These are phyloP conservation scores for Claviceps fusiformis DNA, from an alignment of 2,329 filamentous ascomycete species.

Conservation along the genomic window DNA sequence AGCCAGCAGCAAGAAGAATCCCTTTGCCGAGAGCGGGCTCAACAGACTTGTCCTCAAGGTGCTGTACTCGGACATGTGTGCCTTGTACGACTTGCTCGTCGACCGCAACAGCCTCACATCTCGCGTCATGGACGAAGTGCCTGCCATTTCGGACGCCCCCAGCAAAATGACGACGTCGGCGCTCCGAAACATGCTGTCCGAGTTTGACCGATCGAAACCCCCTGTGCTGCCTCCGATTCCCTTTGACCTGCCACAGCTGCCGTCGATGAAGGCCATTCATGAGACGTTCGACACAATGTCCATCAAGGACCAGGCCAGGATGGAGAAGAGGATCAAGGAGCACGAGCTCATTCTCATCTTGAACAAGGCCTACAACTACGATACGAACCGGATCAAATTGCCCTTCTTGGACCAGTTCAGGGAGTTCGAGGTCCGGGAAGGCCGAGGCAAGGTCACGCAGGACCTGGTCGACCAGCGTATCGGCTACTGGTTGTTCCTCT, in stretches of 20 bases:
- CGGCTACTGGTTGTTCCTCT: constrained; percentile 72
- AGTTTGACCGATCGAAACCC: constrained; percentile 80
- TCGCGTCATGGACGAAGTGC: constrained; percentile 56
- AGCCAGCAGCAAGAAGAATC: constrained; percentile 81
- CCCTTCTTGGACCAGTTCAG: constrained; percentile 59
- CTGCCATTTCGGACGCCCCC: constrained; percentile 39
- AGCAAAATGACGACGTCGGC: constrained; percentile 52
- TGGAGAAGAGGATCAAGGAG: constrained; percentile 59
- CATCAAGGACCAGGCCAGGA: constrained; percentile 60
- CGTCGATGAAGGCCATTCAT: constrained; percentile 51
- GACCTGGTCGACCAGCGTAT: constrained; percentile 59
- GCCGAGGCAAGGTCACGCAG: constrained; percentile 46
- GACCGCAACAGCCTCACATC: constrained; percentile 69
- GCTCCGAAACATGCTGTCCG: constrained; percentile 65
- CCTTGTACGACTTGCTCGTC: constrained; percentile 77
- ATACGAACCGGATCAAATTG: constrained; percentile 42
- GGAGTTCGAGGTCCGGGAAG: constrained; percentile 56
- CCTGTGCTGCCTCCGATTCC: constrained; percentile 85
- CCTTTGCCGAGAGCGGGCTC: constrained; percentile 71
- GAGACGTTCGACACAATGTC: constrained; percentile 51
- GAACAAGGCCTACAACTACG: constrained; percentile 69
- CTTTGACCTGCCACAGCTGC: constrained; percentile 72
- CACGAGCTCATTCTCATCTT: constrained; percentile 66
- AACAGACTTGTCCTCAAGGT: constrained; percentile 72
- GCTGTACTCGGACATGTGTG: constrained; percentile 74